These are phyloP conservation scores for Acidiella bohemica DNA, from an alignment of 495 filamentous ascomycete genomes.

Conservation along the genomic window DNA sequence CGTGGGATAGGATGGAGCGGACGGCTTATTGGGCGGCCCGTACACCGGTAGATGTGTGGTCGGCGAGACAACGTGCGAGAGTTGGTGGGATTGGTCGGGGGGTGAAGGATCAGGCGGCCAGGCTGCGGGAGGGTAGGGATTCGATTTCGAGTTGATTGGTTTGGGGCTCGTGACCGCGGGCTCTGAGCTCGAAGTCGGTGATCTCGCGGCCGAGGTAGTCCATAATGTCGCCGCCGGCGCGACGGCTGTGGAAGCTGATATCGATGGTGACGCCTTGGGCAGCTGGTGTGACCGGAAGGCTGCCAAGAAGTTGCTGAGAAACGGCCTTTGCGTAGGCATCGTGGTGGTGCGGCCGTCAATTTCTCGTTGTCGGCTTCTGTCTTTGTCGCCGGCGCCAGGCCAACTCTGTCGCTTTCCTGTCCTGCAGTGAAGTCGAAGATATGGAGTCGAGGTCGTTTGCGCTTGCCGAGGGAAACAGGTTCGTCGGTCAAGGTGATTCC, in stretches of 20 bases:
- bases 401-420: no score
- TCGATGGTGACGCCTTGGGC: conserved; percentile 31
- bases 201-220: conserved; percentile 13
- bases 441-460: no score
- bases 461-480: no score
- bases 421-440: no score
- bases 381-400: no score
- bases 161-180: conserved; percentile 6
- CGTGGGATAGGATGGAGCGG: conserved; percentile 23
- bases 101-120: no score
- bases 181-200: conserved; percentile 8
- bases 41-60: conserved; percentile 23
- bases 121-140: conserved; percentile 7
- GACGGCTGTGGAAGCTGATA: conserved; percentile 29
- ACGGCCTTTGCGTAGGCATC: conserved; percentile 68
- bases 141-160: conserved; percentile 13
- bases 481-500: no score
- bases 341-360: conserved; percentile 12
- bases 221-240: conserved; percentile 25
- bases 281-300: conserved; percentile 51
- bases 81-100: conserved; percentile 10
- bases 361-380: no score
- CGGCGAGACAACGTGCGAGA: conserved; percentile 20
- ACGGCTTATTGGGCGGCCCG: conserved; percentile 16
- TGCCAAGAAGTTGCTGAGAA: conserved; percentile 75